Evolutionary conservation across 1,284 basidiomycete species (phyloP).

Genomic region (Anthracocystis panici-leucophaei): DNA sequence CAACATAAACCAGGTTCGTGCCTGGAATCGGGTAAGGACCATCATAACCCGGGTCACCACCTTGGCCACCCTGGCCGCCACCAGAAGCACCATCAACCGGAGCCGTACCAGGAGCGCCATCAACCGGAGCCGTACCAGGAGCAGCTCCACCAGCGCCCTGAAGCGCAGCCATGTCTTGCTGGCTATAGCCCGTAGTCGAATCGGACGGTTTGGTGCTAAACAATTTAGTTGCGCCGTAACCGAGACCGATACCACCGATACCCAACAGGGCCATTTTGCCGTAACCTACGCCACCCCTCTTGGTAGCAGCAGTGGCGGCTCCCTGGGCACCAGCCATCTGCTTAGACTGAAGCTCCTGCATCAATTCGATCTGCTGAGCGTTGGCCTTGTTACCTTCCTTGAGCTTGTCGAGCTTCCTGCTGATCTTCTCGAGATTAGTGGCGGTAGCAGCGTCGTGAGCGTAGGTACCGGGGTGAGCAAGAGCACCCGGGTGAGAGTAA

Average conservation of each 20-base stretch:
- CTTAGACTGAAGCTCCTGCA: conserved; percentile 27
- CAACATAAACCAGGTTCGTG: background rate
- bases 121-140: conserved; percentile 17
- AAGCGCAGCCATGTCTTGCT: conserved; percentile 23
- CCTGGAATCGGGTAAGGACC: conserved; percentile 2
- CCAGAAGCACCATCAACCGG: background rate
- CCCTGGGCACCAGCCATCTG: conserved; percentile 8
- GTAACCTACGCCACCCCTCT: conserved; percentile 7
- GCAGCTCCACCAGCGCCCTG: conserved; percentile 25
- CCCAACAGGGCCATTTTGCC: conserved; percentile 3
- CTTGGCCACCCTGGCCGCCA: background rate
- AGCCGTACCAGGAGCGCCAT: conserved; percentile 3
- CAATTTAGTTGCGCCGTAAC: conserved; percentile 21
- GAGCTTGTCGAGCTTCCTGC: conserved; percentile 4
- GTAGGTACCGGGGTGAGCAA: background rate
- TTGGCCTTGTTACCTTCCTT: background rate
- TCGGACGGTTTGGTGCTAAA: conserved; percentile 42
- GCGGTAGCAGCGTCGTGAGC: conserved; percentile 10
- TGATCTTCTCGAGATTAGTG: conserved; percentile 5
- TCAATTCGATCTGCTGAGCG: conserved; percentile 20
- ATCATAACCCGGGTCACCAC: background rate
- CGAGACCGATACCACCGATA: conserved; percentile 9
- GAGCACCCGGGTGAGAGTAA: background rate
- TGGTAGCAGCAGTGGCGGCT: background rate
- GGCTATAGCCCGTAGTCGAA: conserved; percentile 18